Percentiles rank a stretch among this genome's conserved stretches.
Conservation (phyloP, 2,329 filamentous ascomycete species). For the Cordyceps militaris region DNA sequence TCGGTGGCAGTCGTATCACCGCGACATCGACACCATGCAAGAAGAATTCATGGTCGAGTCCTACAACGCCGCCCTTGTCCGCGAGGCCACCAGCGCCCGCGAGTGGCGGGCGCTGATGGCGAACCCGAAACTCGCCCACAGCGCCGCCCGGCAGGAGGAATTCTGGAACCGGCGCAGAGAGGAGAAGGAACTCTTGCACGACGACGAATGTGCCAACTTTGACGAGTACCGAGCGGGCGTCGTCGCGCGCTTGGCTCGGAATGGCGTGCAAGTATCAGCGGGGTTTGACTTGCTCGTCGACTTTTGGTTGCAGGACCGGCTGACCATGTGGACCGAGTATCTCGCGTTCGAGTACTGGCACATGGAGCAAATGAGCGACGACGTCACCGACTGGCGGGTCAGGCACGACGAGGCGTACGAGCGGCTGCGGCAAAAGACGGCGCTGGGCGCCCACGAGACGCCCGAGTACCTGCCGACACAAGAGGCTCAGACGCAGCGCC, state of each 20-base stretch:
- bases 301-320: constrained; percentile 18
- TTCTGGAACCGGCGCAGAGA: neutral
- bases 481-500: neutral
- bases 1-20: neutral
- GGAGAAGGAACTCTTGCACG: neutral
- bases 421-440: neutral
- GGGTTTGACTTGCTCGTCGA: neutral
- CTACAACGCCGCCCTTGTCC: neutral
- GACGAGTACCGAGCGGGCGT: neutral
- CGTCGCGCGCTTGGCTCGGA: neutral
- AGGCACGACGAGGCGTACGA: neutral
- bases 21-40: constrained; percentile 59
- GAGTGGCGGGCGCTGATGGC: neutral
- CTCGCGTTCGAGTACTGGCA: constrained; percentile 20
- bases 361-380: constrained; percentile 12
- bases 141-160: neutral
- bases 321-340: constrained; percentile 30
- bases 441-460: neutral
- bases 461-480: neutral
- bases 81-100: neutral
- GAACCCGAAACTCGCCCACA: neutral
- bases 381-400: neutral
- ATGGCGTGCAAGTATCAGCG: neutral
- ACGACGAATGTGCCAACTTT: neutral
- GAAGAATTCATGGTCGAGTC: constrained; percentile 66